Conservation (phyloP, 306 rosid species). For the Casuarina equisetifolia region DNA sequence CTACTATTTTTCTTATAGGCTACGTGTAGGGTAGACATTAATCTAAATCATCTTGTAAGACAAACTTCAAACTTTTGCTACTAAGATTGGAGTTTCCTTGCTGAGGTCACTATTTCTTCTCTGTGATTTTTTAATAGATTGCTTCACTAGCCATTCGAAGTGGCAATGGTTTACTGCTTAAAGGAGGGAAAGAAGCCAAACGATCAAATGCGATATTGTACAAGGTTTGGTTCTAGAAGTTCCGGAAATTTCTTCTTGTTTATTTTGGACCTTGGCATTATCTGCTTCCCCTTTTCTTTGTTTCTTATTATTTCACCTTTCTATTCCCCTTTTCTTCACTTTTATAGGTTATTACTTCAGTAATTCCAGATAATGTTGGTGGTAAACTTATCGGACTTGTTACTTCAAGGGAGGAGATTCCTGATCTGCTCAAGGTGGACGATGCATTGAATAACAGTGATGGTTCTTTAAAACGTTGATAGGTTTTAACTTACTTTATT, state of each 20-base stretch:
- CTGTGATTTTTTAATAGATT: conserved; percentile 51
- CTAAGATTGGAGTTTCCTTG: conserved; percentile 7
- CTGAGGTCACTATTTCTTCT: conserved; percentile 14
- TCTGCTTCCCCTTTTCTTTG: not conserved
- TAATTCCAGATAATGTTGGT: conserved; percentile 62
- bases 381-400: conserved; percentile 82
- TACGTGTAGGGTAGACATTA: not conserved
- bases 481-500: conserved; percentile 27
- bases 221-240: conserved; percentile 55
- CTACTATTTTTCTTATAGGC: not conserved
- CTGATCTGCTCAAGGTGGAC: conserved; percentile 84
- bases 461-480: conserved; percentile 12
- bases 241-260: conserved; percentile 16
- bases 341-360: conserved; percentile 72
- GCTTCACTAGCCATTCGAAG: conserved; percentile 87
- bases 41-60: not conserved
- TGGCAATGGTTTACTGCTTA: conserved; percentile 89
- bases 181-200: conserved; percentile 91
- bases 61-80: not conserved
- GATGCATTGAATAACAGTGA: not conserved
- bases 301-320: conserved; percentile 16
- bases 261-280: conserved; percentile 4
- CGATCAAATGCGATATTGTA: conserved; percentile 74
- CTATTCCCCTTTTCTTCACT: conserved; percentile 20
- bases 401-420: conserved; percentile 82